Base-by-base conservation (phyloP, 2,329 filamentous ascomycete species). In the Rhexocercosporidium sp. region DNA sequence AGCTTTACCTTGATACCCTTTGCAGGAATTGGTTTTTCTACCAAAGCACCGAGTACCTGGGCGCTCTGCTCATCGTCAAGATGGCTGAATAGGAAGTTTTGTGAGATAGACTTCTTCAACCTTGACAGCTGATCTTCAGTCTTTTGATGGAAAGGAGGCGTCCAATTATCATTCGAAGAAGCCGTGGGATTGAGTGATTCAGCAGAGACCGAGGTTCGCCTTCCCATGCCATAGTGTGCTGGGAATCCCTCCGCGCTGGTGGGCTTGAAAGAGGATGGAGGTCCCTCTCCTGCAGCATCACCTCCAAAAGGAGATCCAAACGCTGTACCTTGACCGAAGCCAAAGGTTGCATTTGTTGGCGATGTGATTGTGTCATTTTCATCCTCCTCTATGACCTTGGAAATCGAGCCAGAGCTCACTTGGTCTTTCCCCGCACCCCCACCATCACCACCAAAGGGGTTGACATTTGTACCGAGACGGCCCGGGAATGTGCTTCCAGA, bases 141-240 rank as follows among this genome's bases (percentile, higher is more conserved):
- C 84, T 99, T 99, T 70, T 89, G 87, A 78, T 96, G 93, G 74
- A 87, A 87, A 2, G 96, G 96, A 9, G 96, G 93, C 34, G 90
- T 87, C 94, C 95, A 99, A 80, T 93, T 96, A 78, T 96, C 93
- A 75, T 93, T 90, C 66, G 88, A 88, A 68, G 94, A 90, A 37
- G 92, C 90, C 59, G 90, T 92, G 20, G 96, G 96, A 79, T 97
- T 97, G 76, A 98, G 85, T 1, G 95, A 97, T 81, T 99, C 96
- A 60, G 96, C 96, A 47, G 96, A 98, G 62, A 99, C 96, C 3
- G 96, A 98, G 46, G 94, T 97, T 75, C 96, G 92, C 71, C 96
- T 92, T 74, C 89, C 92, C 81, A 97, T 90, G 79, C 97, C 97
- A 82, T 97, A 98, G 79, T 98, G 94, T 74, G 88, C 91, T 65